Evolutionary conservation across 139 green algal species (phyloP).

Genomic region (Micractinium sp.): DNA sequence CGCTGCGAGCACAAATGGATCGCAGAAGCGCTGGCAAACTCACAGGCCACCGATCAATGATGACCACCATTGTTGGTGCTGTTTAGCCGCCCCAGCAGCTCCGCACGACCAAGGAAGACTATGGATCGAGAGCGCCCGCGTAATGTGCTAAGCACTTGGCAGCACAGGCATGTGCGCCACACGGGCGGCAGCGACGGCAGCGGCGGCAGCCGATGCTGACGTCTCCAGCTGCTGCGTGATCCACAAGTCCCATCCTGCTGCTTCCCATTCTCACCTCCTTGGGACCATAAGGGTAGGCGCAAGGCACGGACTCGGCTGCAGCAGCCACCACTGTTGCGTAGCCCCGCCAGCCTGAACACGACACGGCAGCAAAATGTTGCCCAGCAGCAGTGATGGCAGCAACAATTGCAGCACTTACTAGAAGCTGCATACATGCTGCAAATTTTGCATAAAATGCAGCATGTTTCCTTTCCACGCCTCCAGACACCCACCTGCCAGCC

Average conservation of each 20-base stretch:
- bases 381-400: background rate
- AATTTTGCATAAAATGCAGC: background rate
- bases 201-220: too few species aligned
- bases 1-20: background rate
- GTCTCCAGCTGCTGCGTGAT: background rate
- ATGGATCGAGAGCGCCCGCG: background rate
- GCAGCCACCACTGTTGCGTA: background rate
- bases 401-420: background rate
- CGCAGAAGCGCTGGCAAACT: background rate
- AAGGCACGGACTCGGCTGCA: background rate
- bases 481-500: background rate
- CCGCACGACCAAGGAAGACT: background rate
- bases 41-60: slow-evolving; percentile 5
- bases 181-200: too few species aligned
- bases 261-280: background rate
- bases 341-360: background rate
- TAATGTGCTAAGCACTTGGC: too few species aligned
- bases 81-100: background rate
- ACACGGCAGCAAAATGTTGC: too few species aligned
- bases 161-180: too few species aligned
- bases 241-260: background rate
- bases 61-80: background rate
- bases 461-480: background rate
- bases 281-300: background rate
- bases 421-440: background rate